phyloP scores from a whole-genome alignment of 148 eudicot genomes.

The Chenopodium formosanum region DNA sequence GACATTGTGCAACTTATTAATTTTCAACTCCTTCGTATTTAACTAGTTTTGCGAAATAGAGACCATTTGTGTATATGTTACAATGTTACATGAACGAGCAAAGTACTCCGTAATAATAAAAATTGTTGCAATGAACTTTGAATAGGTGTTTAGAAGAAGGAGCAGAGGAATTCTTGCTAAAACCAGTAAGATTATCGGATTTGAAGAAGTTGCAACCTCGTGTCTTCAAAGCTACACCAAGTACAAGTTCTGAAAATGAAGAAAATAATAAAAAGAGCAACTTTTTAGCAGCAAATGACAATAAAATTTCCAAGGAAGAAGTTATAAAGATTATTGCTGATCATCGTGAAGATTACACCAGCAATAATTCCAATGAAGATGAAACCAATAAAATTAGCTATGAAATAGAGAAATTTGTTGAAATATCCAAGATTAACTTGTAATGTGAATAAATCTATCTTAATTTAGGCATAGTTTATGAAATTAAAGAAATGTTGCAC shows the following conservation, averaged over 20 bases:
- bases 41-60: not conserved
- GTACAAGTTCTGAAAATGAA: not conserved
- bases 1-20: no score
- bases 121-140: not conserved
- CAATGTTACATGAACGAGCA: not conserved
- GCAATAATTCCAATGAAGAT: not conserved
- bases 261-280: not conserved
- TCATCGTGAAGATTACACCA: not conserved
- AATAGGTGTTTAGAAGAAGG: slow-evolving; percentile 65
- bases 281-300: not conserved
- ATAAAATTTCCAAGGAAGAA: slow-evolving; percentile 3
- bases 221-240: slow-evolving; percentile 6
- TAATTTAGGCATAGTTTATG: not conserved
- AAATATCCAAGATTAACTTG: slow-evolving; percentile 4
- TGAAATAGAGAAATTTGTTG: not conserved
- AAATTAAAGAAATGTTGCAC: not conserved
- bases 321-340: not conserved
- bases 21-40: not conserved
- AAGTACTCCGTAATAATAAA: not conserved
- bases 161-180: slow-evolving; percentile 57
- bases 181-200: slow-evolving; percentile 56
- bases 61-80: not conserved
- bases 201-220: slow-evolving; percentile 38
- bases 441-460: not conserved
- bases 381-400: not conserved